Percentiles rank a stretch among this genome's conserved stretches.
Conservation (phyloP, 2,329 filamentous ascomycete genomes). For the Scedosporium dehoogii region DNA sequence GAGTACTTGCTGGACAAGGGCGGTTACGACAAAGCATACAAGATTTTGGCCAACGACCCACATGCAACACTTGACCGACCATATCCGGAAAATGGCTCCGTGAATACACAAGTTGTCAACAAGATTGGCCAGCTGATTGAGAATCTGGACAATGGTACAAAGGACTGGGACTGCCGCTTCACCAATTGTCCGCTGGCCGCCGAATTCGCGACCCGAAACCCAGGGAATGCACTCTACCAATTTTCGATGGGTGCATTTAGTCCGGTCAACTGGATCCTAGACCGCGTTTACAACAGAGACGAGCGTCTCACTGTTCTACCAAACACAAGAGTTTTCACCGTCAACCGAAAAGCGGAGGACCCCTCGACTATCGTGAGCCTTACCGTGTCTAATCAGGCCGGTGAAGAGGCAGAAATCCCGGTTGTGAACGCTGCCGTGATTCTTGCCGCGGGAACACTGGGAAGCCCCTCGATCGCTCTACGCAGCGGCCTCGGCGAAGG, state of each 20-base stretch:
- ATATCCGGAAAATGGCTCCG: neutral
- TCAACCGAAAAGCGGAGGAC: conserved; percentile 1
- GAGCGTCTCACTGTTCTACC: conserved; percentile 6
- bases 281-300: conserved; percentile 7
- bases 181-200: conserved; percentile 1
- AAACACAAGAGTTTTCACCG: neutral
- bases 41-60: conserved; percentile 1
- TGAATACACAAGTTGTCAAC: conserved; percentile 5
- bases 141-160: conserved; percentile 5
- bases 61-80: neutral
- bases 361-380: neutral
- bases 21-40: conserved; percentile 4
- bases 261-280: conserved; percentile 6
- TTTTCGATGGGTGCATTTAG: conserved; percentile 6
- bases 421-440: neutral
- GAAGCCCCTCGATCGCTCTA: conserved; percentile 4
- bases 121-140: conserved; percentile 4
- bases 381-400: neutral
- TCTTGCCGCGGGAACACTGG: conserved; percentile 1
- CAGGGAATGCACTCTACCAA: conserved; percentile 1
- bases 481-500: conserved; percentile 4
- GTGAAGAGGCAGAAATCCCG: neutral
- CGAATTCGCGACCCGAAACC: neutral
- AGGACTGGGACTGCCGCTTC: conserved; percentile 2
- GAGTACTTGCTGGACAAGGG: neutral